phyloP scores from a whole-genome alignment of 495 filamentous ascomycete species.

The Cairneyella variabilis region DNA sequence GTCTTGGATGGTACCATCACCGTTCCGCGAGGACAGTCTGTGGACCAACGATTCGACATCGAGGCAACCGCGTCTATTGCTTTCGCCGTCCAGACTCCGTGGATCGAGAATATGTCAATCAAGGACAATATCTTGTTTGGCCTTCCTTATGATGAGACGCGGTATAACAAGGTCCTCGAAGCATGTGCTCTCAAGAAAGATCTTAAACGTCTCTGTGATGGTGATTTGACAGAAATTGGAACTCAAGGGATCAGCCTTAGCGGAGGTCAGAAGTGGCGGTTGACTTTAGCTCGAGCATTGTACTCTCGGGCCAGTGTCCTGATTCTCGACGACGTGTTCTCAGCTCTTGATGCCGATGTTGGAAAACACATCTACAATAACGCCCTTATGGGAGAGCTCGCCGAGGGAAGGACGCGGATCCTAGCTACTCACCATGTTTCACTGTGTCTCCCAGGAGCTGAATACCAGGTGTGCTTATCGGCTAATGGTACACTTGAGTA shows the following conservation, averaged over 20 bases:
- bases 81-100: constrained; percentile 47
- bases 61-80: constrained; percentile 38
- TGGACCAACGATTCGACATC: constrained; percentile 37
- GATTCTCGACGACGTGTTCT: constrained; percentile 67
- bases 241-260: constrained; percentile 67
- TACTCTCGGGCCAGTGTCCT: constrained; percentile 64
- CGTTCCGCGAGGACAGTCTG: constrained; percentile 35
- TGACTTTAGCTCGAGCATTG: constrained; percentile 65
- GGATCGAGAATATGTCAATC: constrained; percentile 52
- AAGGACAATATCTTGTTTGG: constrained; percentile 58
- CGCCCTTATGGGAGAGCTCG: constrained; percentile 45
- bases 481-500: constrained; percentile 46
- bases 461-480: constrained; percentile 35
- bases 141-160: constrained; percentile 37
- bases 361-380: constrained; percentile 43
- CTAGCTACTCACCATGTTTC: constrained; percentile 49
- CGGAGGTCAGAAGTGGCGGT: constrained; percentile 67
- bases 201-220: constrained; percentile 57
- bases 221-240: constrained; percentile 67
- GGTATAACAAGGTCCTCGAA: constrained; percentile 53
- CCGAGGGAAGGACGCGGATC: constrained; percentile 43
- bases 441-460: constrained; percentile 22
- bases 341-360: constrained; percentile 55
- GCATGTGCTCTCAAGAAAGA: constrained; percentile 64
- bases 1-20: constrained; percentile 41